These are phyloP conservation scores for Linderina pennispora DNA, from an alignment of 192 early-diverging fungal species.

Conservation along the genomic window DNA sequence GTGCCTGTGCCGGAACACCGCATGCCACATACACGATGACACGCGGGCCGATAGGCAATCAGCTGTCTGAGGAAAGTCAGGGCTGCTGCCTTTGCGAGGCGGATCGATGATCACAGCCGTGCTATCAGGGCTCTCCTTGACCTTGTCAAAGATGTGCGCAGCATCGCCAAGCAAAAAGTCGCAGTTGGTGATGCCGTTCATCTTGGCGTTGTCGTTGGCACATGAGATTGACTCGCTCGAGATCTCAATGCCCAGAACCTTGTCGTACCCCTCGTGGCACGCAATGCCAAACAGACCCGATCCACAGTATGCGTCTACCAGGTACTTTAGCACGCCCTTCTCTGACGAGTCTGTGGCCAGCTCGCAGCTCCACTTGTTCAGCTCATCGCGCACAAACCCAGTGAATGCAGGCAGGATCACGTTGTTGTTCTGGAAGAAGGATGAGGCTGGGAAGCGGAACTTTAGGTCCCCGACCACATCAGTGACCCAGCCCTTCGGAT, in stretches of 20 bases:
- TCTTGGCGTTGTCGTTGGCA: constrained; percentile 56
- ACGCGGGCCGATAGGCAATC: constrained; percentile 55
- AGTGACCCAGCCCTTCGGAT: constrained; percentile 51
- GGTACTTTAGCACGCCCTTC: constrained; percentile 35
- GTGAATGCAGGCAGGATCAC: constrained; percentile 59
- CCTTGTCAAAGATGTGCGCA: constrained; percentile 53
- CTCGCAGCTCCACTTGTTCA: constrained; percentile 31
- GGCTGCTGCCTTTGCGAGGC: constrained; percentile 59
- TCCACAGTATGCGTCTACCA: constrained; percentile 71
- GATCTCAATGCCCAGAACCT: constrained; percentile 63
- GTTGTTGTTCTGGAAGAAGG: constrained; percentile 67
- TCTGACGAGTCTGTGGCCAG: constrained; percentile 3
- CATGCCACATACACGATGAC: constrained; percentile 70
- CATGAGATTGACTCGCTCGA: constrained; percentile 56
- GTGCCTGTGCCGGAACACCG: constrained; percentile 56
- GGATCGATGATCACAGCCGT: constrained; percentile 71
- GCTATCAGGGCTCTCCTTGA: constrained; percentile 40
- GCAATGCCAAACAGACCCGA: constrained; percentile 66
- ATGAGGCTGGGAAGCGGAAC: constrained; percentile 57
- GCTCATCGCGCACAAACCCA: constrained; percentile 55
- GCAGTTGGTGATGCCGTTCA: constrained; percentile 50
- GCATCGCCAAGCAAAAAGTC: constrained; percentile 58
- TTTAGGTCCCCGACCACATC: constrained; percentile 52
- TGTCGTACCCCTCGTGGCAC: constrained; percentile 52
- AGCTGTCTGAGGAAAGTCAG: constrained; percentile 63